Base-by-base conservation (phyloP, 2,329 filamentous ascomycete species). In the Aspergillus intermedius region DNA sequence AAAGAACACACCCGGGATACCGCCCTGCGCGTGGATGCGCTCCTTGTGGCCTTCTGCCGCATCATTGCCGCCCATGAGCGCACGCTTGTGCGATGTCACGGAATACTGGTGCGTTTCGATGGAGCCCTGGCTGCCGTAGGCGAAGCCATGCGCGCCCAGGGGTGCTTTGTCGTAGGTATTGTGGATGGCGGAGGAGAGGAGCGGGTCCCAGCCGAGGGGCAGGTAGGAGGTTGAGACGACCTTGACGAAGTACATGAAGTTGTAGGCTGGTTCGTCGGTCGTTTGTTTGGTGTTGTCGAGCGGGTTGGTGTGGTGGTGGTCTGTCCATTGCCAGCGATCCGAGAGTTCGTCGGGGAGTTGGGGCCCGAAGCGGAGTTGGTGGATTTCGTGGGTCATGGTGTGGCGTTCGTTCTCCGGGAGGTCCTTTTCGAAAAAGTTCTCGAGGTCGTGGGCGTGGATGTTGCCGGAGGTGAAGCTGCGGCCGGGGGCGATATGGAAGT, bases 231-330 rank as follows among this genome's bases (percentile, higher is more conserved):
- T 98, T 3, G 88, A 89, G 28, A 98, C 93, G 49, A 98, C 93
- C 77, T 98, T 98, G 71, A 98, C 79, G 71, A 98, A 98, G 77
- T 98, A 98, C 89, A 97, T 95, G 71, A 85, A 98, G 76, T 96
- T 98, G 77, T 80, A 96, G 55, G 87, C 87, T 58, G 88, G 81
- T 62, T 96, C 90, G 32, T 80, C 75, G 2, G 89, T 94, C 46
- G 77, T 73, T 75, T 97, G 90, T 54, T 79, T 74, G 3, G 86
- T 87, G 46, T 80, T 78, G 63, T 98, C 94, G 4, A 98, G 81
- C 4, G 93, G 93, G 70, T 97, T 96, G 58, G 70, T 69, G 53
- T 88, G 72, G 69, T 97, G 90, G 71, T 95, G 88, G 70, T 89
- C 91, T 9, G 87, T 89, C 88, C 88, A 95, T 51, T 83, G 86